Evolutionary conservation across 352 stramenopile genomes (phyloP), one percentile per base, ranked within the genome.

Genomic region (Phytophthora kernoviae): DNA sequence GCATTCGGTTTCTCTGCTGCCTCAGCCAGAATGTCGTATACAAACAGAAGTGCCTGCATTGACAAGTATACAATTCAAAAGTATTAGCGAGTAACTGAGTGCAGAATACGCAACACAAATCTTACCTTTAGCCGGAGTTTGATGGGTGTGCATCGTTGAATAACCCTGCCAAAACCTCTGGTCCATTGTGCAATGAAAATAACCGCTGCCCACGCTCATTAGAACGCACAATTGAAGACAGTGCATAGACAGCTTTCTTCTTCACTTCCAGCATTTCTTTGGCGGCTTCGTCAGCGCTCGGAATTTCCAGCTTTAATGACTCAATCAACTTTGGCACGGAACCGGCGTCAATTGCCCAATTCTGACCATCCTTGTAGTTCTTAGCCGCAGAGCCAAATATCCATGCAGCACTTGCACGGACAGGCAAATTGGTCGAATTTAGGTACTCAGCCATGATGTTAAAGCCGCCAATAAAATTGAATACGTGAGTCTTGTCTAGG

Each of bases 391-490:
- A 92, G 20, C 84, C 86, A 48, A 93, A 61, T 7, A 95, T 54
- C 86, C 86, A 95, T 10, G 81, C 75, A 0, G 82, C 81, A 40
- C 70, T 57, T 1, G 82, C 76, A 10, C 82, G 82, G 33, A 95
- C 66, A 4, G 70, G 66, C 20, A 92, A 67, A 40, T 77, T 81
- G 2, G 81, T 88, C 36, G 84, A 75, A 65, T 93, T 93, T 41
- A 95, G 52, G 50, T 88, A 86, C 17, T 90, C 66, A 12, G 79
- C 54, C 41, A 93, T 81, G 42, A 91, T 75, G 41, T 73, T 59
- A 30, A 95, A 91, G n/a, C 86, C 86, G 7, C 86, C 86, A 34
- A 93, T 89, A 26, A 87, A 93, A 65, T 93, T 88, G 68, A 95
- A 93, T 3, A 93, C 79, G 50, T 89, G 84, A 6, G 86, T 93